Percentiles rank a stretch among this genome's conserved stretches.
Evolutionary conservation across 345 rosid species (phyloP).

Genomic region (Nasturtium officinale): DNA sequence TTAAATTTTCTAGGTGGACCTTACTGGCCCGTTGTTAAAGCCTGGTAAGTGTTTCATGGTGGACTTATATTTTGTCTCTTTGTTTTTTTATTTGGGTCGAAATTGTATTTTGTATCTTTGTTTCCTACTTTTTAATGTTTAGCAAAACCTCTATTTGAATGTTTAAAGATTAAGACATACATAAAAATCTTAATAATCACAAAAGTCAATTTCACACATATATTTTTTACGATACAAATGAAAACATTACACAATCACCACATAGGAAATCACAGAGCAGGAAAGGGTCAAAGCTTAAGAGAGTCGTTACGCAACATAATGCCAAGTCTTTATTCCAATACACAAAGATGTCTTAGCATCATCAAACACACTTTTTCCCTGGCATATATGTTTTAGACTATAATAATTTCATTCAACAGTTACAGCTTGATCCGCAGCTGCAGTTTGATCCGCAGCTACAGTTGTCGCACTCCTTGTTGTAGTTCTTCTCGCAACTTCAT

Average conservation of each 20-base stretch:
- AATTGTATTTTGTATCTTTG: not conserved
- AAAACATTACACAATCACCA: conserved; percentile 29
- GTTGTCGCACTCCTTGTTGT: conserved; percentile 41
- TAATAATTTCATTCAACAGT: conserved; percentile 40
- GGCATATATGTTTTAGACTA: conserved; percentile 13
- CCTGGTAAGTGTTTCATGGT: not conserved
- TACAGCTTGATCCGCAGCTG: conserved; percentile 55
- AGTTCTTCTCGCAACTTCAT: conserved; percentile 46
- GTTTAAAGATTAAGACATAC: no score
- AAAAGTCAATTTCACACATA: conserved; percentile 18
- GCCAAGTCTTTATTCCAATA: conserved; percentile 32
- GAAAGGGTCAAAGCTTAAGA: conserved; percentile 31
- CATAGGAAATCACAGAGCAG: conserved; percentile 15
- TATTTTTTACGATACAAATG: conserved; percentile 5
- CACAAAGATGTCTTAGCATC: conserved; percentile 31
- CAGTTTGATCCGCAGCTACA: conserved; percentile 85
- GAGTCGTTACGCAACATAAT: conserved; percentile 26
- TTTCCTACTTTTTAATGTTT: not conserved
- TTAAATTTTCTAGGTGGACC: not conserved
- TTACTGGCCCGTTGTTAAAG: conserved; percentile 21
- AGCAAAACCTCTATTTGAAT: not conserved
- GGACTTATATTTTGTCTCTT: not conserved
- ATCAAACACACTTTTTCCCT: not conserved
- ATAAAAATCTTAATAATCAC: not conserved
- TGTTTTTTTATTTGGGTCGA: not conserved